Conservation (phyloP, 805 yeast genomes). For the Kazachstania kunashirensis region DNA sequence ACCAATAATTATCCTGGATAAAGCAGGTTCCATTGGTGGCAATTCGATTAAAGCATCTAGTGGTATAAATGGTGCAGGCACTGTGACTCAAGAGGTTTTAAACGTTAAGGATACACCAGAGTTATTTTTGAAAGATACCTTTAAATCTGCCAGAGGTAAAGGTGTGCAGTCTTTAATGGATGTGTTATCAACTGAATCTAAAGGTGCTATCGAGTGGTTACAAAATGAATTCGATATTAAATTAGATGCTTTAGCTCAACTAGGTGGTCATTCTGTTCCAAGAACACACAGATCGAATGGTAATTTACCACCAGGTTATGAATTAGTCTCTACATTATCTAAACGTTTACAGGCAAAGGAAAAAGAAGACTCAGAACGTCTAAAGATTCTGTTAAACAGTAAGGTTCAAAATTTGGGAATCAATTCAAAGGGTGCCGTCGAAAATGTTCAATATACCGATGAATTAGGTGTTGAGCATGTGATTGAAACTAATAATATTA, state of each 20-base stretch:
- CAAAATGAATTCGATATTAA: slow-evolving; percentile 53
- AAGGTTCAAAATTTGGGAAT: slow-evolving; percentile 31
- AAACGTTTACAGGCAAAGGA: slow-evolving; percentile 30
- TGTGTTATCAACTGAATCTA: slow-evolving; percentile 51
- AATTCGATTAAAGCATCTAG: slow-evolving; percentile 55
- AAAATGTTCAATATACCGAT: slow-evolving; percentile 36
- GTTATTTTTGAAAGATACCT: slow-evolving; percentile 55
- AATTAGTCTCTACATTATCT: slow-evolving; percentile 40
- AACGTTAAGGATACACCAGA: slow-evolving; percentile 48
- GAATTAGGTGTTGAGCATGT: slow-evolving; percentile 19
- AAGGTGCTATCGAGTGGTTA: slow-evolving; percentile 64
- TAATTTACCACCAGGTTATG: slow-evolving; percentile 51
- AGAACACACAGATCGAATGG: slow-evolving; percentile 72
- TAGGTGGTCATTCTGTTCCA: slow-evolving; percentile 76
- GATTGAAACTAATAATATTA: slow-evolving; percentile 30
- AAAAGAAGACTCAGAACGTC: slow-evolving; percentile 18
- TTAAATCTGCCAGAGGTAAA: slow-evolving; percentile 53
- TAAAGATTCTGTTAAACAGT: slow-evolving; percentile 33
- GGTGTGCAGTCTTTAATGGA: slow-evolving; percentile 51
- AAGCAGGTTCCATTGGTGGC: slow-evolving; percentile 43
- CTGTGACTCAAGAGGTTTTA: slow-evolving; percentile 46
- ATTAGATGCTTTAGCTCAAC: slow-evolving; percentile 56
- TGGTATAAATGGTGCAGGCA: slow-evolving; percentile 60
- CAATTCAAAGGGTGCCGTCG: slow-evolving; percentile 25
- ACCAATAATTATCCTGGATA: slow-evolving; percentile 42